Conservation (phyloP, 176 grass and related monocot species). For the Rhipidocladum racemiflorum region DNA sequence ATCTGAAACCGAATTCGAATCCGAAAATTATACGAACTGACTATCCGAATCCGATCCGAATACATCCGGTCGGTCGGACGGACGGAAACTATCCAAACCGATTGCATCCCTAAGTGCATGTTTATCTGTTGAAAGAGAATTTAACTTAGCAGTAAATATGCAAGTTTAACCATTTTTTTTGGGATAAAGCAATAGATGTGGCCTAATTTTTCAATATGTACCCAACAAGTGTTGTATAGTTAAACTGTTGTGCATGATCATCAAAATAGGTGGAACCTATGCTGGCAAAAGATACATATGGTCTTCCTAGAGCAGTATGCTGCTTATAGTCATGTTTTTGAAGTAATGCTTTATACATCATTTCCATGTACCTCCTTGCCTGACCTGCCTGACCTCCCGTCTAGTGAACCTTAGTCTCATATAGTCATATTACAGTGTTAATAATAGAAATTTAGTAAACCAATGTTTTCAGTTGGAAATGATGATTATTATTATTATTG, state of each 20-base stretch:
- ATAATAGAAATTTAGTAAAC: neutral
- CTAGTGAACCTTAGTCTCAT: neutral
- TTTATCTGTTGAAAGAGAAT: neutral
- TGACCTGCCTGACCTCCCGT: neutral
- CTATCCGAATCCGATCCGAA: no score
- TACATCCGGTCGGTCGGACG: no score
- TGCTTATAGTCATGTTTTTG: neutral
- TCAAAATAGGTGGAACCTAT: neutral
- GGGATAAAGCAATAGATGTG: neutral
- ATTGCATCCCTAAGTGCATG: no score
- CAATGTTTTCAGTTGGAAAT: neutral
- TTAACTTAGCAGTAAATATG: neutral
- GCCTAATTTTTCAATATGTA: neutral
- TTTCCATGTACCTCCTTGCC: neutral
- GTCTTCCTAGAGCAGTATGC: neutral
- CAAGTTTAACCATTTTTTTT: neutral
- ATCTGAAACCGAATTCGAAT: no score
- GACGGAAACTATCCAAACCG: no score
- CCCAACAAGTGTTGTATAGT: neutral
- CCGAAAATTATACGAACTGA: no score
- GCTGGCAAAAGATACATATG: neutral
- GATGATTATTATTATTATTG: neutral
- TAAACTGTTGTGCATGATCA: neutral
- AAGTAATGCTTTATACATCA: neutral
- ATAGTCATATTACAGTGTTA: neutral